A percentile compares a stretch with the other conserved stretches of the same genome.
These are phyloP conservation scores for Komagataella phaffii DNA, from an alignment of 805 yeast species.

Conservation along the genomic window DNA sequence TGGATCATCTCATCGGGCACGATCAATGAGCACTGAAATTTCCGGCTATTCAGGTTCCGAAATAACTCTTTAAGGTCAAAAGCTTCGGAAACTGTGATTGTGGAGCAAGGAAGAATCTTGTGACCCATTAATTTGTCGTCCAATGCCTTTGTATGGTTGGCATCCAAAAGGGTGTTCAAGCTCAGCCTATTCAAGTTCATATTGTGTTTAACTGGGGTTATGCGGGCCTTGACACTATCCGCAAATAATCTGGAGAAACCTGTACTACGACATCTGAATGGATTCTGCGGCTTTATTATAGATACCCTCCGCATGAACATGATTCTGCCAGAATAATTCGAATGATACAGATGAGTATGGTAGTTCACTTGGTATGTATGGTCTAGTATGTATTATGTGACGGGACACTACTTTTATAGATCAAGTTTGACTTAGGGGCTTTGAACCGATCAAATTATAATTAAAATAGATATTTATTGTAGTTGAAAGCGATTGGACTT, in stretches of 20 bases:
- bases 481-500: neutral
- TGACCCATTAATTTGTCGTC: neutral
- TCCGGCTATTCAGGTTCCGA: neutral
- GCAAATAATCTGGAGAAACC: neutral
- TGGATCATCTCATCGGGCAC: slow-evolving; percentile 58
- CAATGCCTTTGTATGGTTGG: slow-evolving; percentile 13
- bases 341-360: neutral
- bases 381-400: neutral
- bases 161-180: neutral
- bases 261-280: neutral
- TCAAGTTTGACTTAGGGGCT: no score
- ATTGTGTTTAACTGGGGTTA: neutral
- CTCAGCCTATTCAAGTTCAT: neutral
- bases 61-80: neutral
- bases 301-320: neutral
- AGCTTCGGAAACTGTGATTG: neutral
- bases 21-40: neutral
- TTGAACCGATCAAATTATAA: no score
- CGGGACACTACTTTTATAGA: neutral
- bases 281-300: neutral
- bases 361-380: neutral
- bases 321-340: neutral
- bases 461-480: no score
- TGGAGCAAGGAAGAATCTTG: neutral
- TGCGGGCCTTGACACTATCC: neutral